Conservation (phyloP, 352 stramenopile genomes). For the Phytophthora crassamura region DNA sequence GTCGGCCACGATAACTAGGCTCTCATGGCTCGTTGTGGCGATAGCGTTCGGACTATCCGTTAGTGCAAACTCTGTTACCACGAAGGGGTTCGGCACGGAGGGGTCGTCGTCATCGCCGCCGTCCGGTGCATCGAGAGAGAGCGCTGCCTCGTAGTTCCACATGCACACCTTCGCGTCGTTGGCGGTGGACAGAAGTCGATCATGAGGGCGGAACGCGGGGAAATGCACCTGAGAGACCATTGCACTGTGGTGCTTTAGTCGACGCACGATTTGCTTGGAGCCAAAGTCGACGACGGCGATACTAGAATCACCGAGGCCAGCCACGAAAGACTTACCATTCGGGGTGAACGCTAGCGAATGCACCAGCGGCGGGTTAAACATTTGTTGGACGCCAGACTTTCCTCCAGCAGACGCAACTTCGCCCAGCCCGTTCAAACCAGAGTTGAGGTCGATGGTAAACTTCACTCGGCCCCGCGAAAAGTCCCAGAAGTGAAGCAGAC, state of each 20-base stretch:
- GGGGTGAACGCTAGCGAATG: slow-evolving; percentile 68
- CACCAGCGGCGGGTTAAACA: slow-evolving; percentile 82
- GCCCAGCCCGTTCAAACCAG: slow-evolving; percentile 46
- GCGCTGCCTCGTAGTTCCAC: slow-evolving; percentile 60
- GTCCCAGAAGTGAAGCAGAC: slow-evolving; percentile 79
- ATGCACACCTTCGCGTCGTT: slow-evolving; percentile 77
- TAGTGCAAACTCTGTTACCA: slow-evolving; percentile 59
- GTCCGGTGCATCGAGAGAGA: slow-evolving; percentile 31
- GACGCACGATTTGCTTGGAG: slow-evolving; percentile 55
- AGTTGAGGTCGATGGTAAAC: slow-evolving; percentile 75
- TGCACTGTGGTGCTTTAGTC: slow-evolving; percentile 59
- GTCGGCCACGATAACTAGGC: slow-evolving; percentile 60
- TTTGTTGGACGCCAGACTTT: slow-evolving; percentile 45
- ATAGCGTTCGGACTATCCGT: slow-evolving; percentile 63
- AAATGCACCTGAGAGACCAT: slow-evolving; percentile 76
- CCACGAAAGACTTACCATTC: slow-evolving; percentile 69
- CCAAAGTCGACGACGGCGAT: slow-evolving; percentile 73
- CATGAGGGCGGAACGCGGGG: slow-evolving; percentile 47
- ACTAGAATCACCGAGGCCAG: slow-evolving; percentile 68
- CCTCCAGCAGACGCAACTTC: background rate
- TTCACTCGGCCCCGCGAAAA: slow-evolving; percentile 73
- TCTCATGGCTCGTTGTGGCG: slow-evolving; percentile 56
- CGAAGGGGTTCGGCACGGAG: slow-evolving; percentile 33
- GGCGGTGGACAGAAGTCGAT: slow-evolving; percentile 66
- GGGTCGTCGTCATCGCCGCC: slow-evolving; percentile 18